Base-by-base conservation (phyloP, 768 basidiomycete species). In the Lanmaoa rubissima region DNA sequence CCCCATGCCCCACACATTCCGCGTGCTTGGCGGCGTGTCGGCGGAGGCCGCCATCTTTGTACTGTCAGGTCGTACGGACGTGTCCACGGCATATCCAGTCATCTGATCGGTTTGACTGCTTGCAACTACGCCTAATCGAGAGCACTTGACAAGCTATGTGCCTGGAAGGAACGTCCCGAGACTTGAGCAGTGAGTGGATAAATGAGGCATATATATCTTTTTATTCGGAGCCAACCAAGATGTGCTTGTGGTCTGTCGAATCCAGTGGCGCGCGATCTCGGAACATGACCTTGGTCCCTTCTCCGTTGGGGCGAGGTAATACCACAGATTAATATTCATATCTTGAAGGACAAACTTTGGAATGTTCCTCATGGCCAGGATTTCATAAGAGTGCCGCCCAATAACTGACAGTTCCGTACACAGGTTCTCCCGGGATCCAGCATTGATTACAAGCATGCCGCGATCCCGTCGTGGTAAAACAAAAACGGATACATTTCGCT, bases 1-100 rank as follows among this genome's bases (percentile, higher is more conserved):
- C 68, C 68, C 67, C 67, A 60, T 61, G 59, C 61, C 60, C 65
- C 67, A 59, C 59, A 64, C 51, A 54, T 48, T 46, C 53, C 49
- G 36, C 42, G 26, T 55, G 54, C 59, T 59, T 49, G 14, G 26
- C 48, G 38, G 67, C 61, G 47, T 69, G 65, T 55, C 55, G 42
- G 48, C 61, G 32, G 53, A 69, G 58, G 41, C 51, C 48, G 24
- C 67, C 68, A 60, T 61, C 61, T 65, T 63, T 65, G 68, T 68
- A 26, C 55, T 55, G 59, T 53, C 57, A 43, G 48, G 58, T 44
- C 9, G 46, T 31, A n/a, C 54, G 34, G 55, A 53, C 64, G 26
- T 39, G 48, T 44, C 38, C 21, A 60, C 65, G 57, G 62, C 62
- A 62, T 38, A 44, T 31, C 48, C 42, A 35, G 19, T 51, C 52